These are phyloP conservation scores for Aspergillus bridgeri DNA, from an alignment of 495 filamentous ascomycete genomes.

Conservation along the genomic window DNA sequence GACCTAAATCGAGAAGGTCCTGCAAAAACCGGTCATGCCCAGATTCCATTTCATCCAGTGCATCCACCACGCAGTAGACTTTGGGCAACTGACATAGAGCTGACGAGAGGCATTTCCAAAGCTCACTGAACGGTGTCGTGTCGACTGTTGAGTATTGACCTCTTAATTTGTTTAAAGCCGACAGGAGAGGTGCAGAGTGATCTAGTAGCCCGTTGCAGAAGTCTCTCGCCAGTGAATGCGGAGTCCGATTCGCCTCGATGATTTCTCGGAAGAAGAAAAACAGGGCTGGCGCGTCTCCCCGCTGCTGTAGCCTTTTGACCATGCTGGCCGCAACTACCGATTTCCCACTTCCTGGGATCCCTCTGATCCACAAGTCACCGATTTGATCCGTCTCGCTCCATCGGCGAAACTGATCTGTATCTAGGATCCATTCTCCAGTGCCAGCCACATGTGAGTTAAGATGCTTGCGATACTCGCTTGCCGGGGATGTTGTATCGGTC, in stretches of 20 bases:
- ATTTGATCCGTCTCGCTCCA: constrained; percentile 35
- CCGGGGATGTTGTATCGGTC: constrained; percentile 1
- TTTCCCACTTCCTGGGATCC: constrained; percentile 52
- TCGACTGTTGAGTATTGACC: constrained; percentile 15
- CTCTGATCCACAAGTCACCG: constrained; percentile 48
- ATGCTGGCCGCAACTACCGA: constrained; percentile 44
- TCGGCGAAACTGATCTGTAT: constrained; percentile 30
- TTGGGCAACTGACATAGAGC: constrained; percentile 26
- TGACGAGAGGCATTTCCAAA: constrained; percentile 23
- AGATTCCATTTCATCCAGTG: constrained; percentile 45
- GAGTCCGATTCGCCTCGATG: constrained; percentile 46
- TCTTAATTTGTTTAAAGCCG: constrained; percentile 19
- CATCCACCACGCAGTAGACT: constrained; percentile 47
- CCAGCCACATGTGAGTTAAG: constrained; percentile 35
- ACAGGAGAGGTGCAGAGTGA: constrained; percentile 37
- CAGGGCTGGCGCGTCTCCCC: constrained; percentile 34
- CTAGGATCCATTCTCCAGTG: constrained; percentile 45
- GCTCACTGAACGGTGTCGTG: constrained; percentile 14
- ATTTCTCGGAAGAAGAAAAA: constrained; percentile 57
- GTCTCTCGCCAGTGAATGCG: constrained; percentile 38
- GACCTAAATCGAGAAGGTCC: constrained; percentile 27
- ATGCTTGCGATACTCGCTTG: constrained; percentile 11
- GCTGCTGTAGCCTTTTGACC: constrained; percentile 24
- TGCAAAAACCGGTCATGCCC: constrained; percentile 35
- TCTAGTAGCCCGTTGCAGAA: constrained; percentile 42